Percentiles rank a stretch among this genome's conserved stretches.
Evolutionary conservation across 768 basidiomycete genomes (phyloP).

Genomic region (Boletus pseudo-olivaceus): DNA sequence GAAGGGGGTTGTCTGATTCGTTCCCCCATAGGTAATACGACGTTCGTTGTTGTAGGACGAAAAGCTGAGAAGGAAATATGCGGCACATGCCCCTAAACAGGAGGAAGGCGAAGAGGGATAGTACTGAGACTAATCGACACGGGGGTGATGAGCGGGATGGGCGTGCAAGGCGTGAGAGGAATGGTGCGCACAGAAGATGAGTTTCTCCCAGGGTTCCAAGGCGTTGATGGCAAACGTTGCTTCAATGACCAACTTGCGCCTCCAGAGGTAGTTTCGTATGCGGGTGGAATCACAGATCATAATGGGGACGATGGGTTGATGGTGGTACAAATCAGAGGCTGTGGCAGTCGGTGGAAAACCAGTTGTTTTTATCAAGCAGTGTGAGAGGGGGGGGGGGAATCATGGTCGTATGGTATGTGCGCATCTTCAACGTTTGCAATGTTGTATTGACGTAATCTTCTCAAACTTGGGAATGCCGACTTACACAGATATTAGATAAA

Average conservation of each 20-base stretch:
- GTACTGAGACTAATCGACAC: constrained; percentile 36
- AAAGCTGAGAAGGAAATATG: constrained; percentile 58
- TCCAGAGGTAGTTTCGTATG: constrained; percentile 43
- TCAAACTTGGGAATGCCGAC: no score
- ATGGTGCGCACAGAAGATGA: constrained; percentile 48
- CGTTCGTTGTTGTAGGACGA: constrained; percentile 48
- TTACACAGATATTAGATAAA: no score
- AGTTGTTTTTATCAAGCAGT: neutral
- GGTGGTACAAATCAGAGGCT: neutral
- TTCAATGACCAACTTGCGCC: constrained; percentile 53
- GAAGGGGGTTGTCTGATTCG: constrained; percentile 31
- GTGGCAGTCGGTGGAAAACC: neutral
- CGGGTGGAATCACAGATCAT: constrained; percentile 16
- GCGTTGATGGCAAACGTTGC: constrained; percentile 56
- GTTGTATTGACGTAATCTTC: constrained; percentile 2
- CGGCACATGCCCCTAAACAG: constrained; percentile 49
- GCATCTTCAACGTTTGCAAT: neutral
- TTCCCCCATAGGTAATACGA: constrained; percentile 64
- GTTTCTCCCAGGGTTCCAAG: constrained; percentile 69
- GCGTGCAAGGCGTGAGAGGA: neutral
- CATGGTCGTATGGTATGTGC: neutral
- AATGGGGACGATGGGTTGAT: neutral
- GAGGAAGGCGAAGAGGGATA: constrained; percentile 39
- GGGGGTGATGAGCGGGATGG: neutral
- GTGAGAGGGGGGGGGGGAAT: neutral